These are phyloP conservation scores for Jamesozyma hellenica DNA, from an alignment of 805 yeast species.

Conservation along the genomic window DNA sequence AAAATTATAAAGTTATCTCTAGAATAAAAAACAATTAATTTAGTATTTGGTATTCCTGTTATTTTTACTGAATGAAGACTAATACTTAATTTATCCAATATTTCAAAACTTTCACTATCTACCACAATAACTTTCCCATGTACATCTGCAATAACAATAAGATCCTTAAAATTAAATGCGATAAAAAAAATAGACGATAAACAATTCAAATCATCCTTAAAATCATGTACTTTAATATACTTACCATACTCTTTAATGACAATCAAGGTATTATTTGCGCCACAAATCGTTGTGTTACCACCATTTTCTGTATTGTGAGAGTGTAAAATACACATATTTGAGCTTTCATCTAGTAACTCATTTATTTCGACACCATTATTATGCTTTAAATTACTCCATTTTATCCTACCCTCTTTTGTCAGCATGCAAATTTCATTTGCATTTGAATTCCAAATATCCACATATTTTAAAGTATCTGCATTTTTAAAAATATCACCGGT, in stretches of 20 bases:
- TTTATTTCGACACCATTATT: too few relatives aligned
- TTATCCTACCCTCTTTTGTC: background rate
- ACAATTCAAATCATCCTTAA: background rate
- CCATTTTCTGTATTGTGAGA: background rate
- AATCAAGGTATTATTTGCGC: slow-evolving; percentile 5
- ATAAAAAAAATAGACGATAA: slow-evolving; percentile 1
- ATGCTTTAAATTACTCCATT: background rate
- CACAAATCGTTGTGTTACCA: slow-evolving; percentile 6
- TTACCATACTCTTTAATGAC: slow-evolving; percentile 2
- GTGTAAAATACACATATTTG: too few relatives aligned
- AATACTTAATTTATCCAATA: slow-evolving; percentile 4
- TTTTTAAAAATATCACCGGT: background rate
- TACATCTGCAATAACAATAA: slow-evolving; percentile 11
- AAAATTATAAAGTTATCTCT: background rate
- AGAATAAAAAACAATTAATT: slow-evolving; percentile 1
- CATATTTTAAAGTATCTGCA: background rate
- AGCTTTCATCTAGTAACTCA: too few relatives aligned
- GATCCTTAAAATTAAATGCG: background rate
- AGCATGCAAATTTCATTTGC: background rate
- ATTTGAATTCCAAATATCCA: background rate
- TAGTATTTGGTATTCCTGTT: slow-evolving; percentile 3
- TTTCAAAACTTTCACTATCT: slow-evolving; percentile 2
- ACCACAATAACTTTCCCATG: slow-evolving; percentile 12
- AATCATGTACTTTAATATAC: background rate
- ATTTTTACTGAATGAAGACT: slow-evolving; percentile 6